Evolutionary conservation across 164 flowering plant species (phyloP), one percentile per base, ranked within the genome.

Genomic region (Chimonanthus salicifolius): DNA sequence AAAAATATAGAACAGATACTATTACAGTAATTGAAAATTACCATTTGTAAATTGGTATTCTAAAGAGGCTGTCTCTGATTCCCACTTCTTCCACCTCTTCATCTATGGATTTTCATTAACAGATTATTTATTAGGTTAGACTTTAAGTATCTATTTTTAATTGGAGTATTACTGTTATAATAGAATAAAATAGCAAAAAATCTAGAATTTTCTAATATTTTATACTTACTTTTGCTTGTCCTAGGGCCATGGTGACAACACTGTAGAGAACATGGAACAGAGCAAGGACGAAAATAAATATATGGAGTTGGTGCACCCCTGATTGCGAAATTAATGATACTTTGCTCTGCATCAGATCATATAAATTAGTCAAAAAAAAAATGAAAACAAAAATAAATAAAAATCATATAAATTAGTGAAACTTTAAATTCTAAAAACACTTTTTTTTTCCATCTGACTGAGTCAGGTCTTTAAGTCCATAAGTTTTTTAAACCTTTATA

Each of bases 1-100:
- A 21, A 5, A 60, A 9, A 15, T 21, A 7, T 21, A 62, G 33
- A 62, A 62, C 21, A 9, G 11, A 54, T 54, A 11, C 15, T 54
- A 4, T 54, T 5, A 13, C 16, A 13, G 16, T 54, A 54, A 2
- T 54, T 54, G 68, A 44, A 49, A 1, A 71, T 67, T 74, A 89
- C 96, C 94, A 71, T 86, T 82, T 16, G 86, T 77, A 67, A 74
- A 88, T 51, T 89, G 84, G 75, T 91, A 88, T 67, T 89, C 94
- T 77, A 83, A 66, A 45, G 94, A 82, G 10, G 78, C 54, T 2
- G 88, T 88, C 73, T 91, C 94, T 51, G 11, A 70, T 78, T 89
- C 97, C 92, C 92, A 91, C 0, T 77, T 8, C 79, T 89, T 88
- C 94, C 92, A 91, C 73, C 74, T 88, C 76, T 83, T 86, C 90